Evolutionary conservation across 495 filamentous ascomycete genomes (phyloP).

Genomic region (Penicillium simplicissimum): DNA sequence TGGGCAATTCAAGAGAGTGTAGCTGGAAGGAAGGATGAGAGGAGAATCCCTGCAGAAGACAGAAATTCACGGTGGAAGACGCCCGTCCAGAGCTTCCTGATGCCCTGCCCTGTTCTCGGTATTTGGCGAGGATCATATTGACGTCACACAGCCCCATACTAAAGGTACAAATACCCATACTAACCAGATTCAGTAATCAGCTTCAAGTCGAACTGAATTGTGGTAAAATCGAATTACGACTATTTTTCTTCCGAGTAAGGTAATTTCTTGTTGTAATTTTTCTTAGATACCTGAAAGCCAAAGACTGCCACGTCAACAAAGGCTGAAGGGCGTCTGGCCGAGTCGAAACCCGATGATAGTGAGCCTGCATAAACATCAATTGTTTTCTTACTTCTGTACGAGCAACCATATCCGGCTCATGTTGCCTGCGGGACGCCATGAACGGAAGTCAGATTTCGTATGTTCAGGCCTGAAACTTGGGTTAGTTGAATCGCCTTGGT

Average conservation of each 20-base stretch:
- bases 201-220: constrained; percentile 1
- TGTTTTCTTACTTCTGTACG: constrained; percentile 1
- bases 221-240: neutral
- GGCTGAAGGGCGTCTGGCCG: constrained; percentile 4
- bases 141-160: constrained; percentile 30
- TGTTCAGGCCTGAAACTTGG: neutral
- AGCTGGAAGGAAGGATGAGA: neutral
- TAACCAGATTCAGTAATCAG: constrained; percentile 25
- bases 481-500: neutral
- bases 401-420: neutral
- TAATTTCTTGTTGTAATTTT: neutral
- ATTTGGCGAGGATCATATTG: constrained; percentile 31
- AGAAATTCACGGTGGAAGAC: neutral
- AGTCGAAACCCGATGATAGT: constrained; percentile 11
- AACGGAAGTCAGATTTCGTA: constrained; percentile 4
- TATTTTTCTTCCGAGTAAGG: neutral
- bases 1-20: neutral
- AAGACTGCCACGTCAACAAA: constrained; percentile 34
- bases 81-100: neutral
- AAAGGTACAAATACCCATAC: constrained; percentile 1
- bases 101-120: constrained; percentile 24
- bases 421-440: neutral
- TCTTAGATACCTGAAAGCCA: neutral
- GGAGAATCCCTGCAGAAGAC: neutral
- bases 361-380: constrained; percentile 9